Evolutionary conservation across 495 filamentous ascomycete genomes (phyloP).

Genomic region (Daldinia childiae): DNA sequence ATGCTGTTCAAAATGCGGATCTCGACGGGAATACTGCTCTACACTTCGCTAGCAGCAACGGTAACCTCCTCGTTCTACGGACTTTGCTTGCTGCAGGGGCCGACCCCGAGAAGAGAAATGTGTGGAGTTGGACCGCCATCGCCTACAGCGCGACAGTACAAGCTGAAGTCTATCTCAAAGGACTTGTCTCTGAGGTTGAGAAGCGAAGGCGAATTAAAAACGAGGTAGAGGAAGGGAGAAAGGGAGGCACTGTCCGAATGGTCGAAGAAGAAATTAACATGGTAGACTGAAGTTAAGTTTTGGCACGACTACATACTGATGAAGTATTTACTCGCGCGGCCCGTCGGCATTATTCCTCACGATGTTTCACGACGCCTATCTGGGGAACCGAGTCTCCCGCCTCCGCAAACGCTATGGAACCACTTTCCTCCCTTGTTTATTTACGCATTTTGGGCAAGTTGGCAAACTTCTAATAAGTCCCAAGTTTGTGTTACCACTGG

Average conservation of each 20-base stretch:
- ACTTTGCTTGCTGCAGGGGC: conserved; percentile 75
- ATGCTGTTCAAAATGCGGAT: conserved; percentile 64
- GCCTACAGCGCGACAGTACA: conserved; percentile 77
- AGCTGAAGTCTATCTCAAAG: conserved; percentile 78
- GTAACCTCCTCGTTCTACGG: conserved; percentile 76
- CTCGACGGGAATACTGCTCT: conserved; percentile 78
- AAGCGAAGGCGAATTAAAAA: conserved; percentile 47
- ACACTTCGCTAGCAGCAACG: conserved; percentile 72
- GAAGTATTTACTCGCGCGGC: background rate
- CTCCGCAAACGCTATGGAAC: background rate
- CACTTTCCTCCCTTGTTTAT: background rate
- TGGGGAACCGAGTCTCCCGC: background rate
- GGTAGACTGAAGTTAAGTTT: conserved; percentile 18
- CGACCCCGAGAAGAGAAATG: conserved; percentile 69
- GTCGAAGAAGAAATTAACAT: conserved; percentile 43
- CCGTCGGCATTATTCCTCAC: background rate
- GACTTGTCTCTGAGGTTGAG: conserved; percentile 67
- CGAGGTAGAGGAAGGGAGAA: conserved; percentile 46
- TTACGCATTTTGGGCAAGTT: background rate
- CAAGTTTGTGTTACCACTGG: background rate
- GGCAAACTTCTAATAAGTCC: background rate
- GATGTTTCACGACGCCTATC: background rate
- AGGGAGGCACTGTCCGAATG: conserved; percentile 47
- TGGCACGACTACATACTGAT: background rate
- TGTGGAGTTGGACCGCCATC: conserved; percentile 75